Base-by-base conservation (phyloP, 2,329 filamentous ascomycete genomes). In the Calonectria honghensis region DNA sequence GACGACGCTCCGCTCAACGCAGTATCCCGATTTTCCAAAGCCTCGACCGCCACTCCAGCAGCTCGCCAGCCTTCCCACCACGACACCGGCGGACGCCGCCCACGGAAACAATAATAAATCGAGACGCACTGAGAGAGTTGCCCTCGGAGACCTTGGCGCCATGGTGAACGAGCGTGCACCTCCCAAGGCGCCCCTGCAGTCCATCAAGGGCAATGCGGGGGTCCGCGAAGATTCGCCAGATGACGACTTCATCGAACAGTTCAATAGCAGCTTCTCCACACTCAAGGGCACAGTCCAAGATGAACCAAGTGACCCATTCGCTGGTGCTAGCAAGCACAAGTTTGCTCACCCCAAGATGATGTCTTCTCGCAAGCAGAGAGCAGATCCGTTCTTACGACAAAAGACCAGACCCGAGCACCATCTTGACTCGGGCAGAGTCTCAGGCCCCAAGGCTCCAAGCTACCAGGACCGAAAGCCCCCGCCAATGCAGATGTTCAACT, bases 331-430 rank as follows among this genome's bases (percentile, higher is more conserved):
- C 81, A 84, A 68, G 80, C 82, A 24, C 57, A 63, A 63, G 7
- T 84, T 85, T 77, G 84, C 85, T 2, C 86, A 87, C 70, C 83
- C 86, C 64, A 87, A 87, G 80, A 85, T 88, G 79, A 82, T 87
- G 80, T 88, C 88, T 52, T 87, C 86, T 80, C 87, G 89, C 81
- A 90, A 91, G 80, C 88, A 90, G 80, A 90, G 90, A 82, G 90
- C 90, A 73, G 86, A 88, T 78, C 83, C 91, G 72, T 92, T 92
- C 81, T 87, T 90, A 68, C 87, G 89, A 76, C 88, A 88, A 61
- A 90, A 87, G 81, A 89, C 85, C 66, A 87, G 90, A 3, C 90
- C 90, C 1, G 91, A 92, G 80, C 90, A 90, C 77, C 91, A 92
- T 80, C 86, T 89, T 54, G 88, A 86, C 72, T 82, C 79, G 50